Evolutionary conservation across 2,329 filamentous ascomycete genomes (phyloP), one percentile per base, ranked within the genome.

Genomic region (Teratosphaeria pseudoeucalypti): DNA sequence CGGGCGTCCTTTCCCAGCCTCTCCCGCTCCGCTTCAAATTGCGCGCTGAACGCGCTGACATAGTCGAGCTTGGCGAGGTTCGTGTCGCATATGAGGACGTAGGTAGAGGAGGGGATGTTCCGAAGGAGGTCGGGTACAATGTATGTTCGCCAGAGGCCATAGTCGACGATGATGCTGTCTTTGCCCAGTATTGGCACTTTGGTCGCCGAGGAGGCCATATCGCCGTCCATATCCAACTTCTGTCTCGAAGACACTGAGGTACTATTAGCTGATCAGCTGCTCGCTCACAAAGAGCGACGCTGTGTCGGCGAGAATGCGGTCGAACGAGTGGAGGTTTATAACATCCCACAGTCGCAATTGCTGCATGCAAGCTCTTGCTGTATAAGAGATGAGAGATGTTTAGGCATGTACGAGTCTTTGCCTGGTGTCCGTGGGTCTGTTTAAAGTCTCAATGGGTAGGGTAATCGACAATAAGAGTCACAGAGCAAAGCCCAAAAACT

Each of bases 21-120:
- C 37, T 68, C 62, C 6, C 65, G 61, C 58, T 70, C 67, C 49
- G 62, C 61, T 56, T 83, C 75, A 75, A 94, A 92, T 64, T 80
- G 78, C 62, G 82, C 77, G 71, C 85, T 76, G 74, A 99, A 96
- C 32, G 78, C 72, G n/a, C 89, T 85, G 0, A 91, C 86, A 74
- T 97, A 97, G 52, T 67, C 62, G 67, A 86, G 82, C 26, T 86
- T 81, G 62, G 83, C 84, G 62, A 99, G 84, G 72, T 97, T 97
- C 54, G 92, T 95, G 76, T 99, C 94, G 74, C 94, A 97, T 70
- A 99, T 89, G 62, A 99, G 86, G 60, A 97, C 88, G 73, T 97
- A 99, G 62, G 92, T 97, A 19, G 91, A 95, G 23, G 92, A 94
- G 56, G 82, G 76, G 62, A 94, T 80, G 72, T 87, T 89, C 58